These are phyloP conservation scores for Corchorus capsularis DNA, from an alignment of 345 rosid genomes.

Conservation along the genomic window DNA sequence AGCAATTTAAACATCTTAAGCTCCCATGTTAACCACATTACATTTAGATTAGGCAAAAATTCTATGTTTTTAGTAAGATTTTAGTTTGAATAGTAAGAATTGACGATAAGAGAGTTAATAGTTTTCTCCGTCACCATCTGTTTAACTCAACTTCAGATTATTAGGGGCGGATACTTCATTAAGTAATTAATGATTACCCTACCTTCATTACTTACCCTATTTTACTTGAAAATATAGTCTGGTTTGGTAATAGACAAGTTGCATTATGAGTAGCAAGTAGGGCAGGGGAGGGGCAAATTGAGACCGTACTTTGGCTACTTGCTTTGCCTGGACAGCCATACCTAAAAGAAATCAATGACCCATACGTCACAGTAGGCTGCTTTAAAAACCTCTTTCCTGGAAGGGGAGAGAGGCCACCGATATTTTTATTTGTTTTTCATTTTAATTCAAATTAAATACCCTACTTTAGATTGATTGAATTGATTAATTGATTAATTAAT, in stretches of 20 bases:
- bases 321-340: not conserved
- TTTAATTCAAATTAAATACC: not conserved
- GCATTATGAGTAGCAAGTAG: not conserved
- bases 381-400: not conserved
- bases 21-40: not conserved
- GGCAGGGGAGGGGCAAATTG: not conserved
- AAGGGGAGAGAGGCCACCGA: not conserved
- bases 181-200: too few relatives aligned
- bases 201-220: too few relatives aligned
- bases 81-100: too few relatives aligned
- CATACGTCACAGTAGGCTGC: not conserved
- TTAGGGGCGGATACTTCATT: too few relatives aligned
- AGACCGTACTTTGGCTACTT: not conserved
- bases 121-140: too few relatives aligned
- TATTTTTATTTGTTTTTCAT: too few relatives aligned
- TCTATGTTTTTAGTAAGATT: too few relatives aligned
- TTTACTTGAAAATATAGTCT: too few relatives aligned
- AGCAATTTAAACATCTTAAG: not conserved
- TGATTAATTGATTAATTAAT: not conserved
- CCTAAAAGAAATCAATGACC: not conserved
- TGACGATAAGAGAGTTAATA: too few relatives aligned
- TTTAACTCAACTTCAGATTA: too few relatives aligned
- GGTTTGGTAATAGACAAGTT: too few relatives aligned
- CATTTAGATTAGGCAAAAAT: not conserved
- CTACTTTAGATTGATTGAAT: constrained; percentile 10